Conservation (phyloP, 2,329 filamentous ascomycete species). For the Microsporum ferrugineum region DNA sequence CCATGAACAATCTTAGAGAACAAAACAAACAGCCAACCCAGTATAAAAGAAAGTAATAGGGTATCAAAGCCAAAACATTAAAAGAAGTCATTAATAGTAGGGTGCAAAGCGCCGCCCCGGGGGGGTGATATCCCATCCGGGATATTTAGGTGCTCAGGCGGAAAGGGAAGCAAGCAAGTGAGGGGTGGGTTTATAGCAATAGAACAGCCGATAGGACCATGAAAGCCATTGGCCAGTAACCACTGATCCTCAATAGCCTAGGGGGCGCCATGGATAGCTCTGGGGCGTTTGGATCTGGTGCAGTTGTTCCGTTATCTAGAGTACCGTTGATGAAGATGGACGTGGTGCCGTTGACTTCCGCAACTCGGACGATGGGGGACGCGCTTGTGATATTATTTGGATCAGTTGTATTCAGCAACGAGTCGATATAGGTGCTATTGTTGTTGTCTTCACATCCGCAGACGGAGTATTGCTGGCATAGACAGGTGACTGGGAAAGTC, state of each 20-base stretch:
- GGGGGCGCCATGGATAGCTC: slow-evolving; percentile 15
- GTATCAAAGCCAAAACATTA: neutral
- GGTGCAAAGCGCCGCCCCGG: neutral
- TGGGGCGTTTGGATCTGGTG: slow-evolving; percentile 20
- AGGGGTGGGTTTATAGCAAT: slow-evolving; percentile 22
- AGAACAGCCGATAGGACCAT: slow-evolving; percentile 27
- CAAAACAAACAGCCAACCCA: neutral
- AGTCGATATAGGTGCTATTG: slow-evolving; percentile 33
- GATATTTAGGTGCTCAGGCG: neutral
- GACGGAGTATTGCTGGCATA: slow-evolving; percentile 43
- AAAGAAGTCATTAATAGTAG: neutral
- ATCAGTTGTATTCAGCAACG: slow-evolving; percentile 32
- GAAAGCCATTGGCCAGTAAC: slow-evolving; percentile 34
- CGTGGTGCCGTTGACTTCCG: slow-evolving; percentile 33
- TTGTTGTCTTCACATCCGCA: slow-evolving; percentile 48
- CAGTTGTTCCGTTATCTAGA: slow-evolving; percentile 35
- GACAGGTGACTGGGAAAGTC: slow-evolving; percentile 43
- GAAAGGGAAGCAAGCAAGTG: too few relatives aligned
- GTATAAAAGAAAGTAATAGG: neutral
- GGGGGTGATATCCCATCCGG: neutral
- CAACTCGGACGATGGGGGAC: slow-evolving; percentile 28
- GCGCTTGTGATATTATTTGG: slow-evolving; percentile 25
- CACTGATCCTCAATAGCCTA: slow-evolving; percentile 24
- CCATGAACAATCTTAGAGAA: neutral
- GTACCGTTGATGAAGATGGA: slow-evolving; percentile 40